Base-by-base conservation (phyloP, 2,329 filamentous ascomycete genomes). In the Colletotrichum simmondsii region DNA sequence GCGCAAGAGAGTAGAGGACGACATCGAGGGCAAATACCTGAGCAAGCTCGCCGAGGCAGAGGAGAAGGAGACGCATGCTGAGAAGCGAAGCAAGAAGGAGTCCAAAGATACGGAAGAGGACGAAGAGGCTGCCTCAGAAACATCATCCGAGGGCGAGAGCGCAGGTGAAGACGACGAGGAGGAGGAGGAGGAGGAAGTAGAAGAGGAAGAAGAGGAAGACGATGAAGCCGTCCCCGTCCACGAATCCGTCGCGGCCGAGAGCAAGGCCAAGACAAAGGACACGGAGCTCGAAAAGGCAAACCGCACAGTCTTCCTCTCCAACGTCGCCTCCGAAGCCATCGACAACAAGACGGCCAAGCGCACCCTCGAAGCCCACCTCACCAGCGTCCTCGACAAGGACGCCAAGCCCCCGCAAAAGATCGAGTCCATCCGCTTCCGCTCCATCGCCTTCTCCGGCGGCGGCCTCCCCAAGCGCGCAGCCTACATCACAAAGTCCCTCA, bases 361-460 rank as follows among this genome's bases (percentile, higher is more conserved):
- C 85, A 88, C 89, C 3, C 89, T 98, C 35, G 85, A 94, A 76
- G 86, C 89, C 54, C 94, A 98, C 81, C 90, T 98, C 58, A 87
- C 89, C n/a, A 95, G 94, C 1, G 93, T 95, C 78, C 87, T 97
- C 62, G 85, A 87, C 68, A 81, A 83, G 52, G 81, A 87, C 81
- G 77, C 87, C 81, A 77, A 85, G 85, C 75, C 87, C 1, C 85
- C 88, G 1, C 93, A 94, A 82, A 95, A 94, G 78, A 87, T 99
- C 57, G 94, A 98, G 81, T 98, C 95, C 2, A 88, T 99, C 73
- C 94, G 97, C 26, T 99, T 98, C 87, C 94, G 97, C 71, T 98
- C 96, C 8, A 94, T 95, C 16, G 94, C 97, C 2, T 98, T 97
- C 81, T 90, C 93, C 5, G 91, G 91, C 32, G 89, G 87, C 46